phyloP scores from a whole-genome alignment of 164 flowering plant species.

The Platanus orientalis region DNA sequence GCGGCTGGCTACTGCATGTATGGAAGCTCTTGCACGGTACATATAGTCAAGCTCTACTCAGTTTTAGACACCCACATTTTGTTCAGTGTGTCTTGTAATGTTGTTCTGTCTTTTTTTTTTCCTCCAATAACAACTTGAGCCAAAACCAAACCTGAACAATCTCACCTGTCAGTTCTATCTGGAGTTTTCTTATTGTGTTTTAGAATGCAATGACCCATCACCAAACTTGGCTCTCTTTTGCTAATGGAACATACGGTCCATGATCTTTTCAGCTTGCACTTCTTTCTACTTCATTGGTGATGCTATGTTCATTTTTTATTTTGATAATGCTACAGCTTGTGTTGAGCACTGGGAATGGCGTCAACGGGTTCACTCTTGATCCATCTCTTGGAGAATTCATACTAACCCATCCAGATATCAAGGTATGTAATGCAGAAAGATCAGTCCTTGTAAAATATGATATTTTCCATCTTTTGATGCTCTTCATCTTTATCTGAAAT shows the following conservation, averaged over 20 bases:
- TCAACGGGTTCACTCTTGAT: slow-evolving; percentile 94
- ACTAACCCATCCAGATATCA: slow-evolving; percentile 91
- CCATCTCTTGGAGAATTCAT: slow-evolving; percentile 99
- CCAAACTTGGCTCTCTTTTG: too few species aligned
- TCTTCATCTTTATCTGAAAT: too few species aligned
- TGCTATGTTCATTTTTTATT: not conserved
- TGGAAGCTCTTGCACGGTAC: slow-evolving; percentile 98
- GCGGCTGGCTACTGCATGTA: slow-evolving; percentile 99
- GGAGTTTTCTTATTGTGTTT: too few species aligned
- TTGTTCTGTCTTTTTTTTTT: not conserved
- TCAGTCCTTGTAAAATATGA: not conserved
- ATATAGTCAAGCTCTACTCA: not conserved
- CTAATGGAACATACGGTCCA: too few species aligned
- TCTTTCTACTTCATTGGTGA: too few species aligned
- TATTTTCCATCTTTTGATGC: not conserved
- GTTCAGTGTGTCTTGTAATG: not conserved
- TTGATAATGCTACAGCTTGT: slow-evolving; percentile 55
- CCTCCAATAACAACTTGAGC: too few species aligned
- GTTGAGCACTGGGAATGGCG: slow-evolving; percentile 87
- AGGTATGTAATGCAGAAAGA: slow-evolving; percentile 38
- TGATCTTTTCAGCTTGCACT: too few species aligned
- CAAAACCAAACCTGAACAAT: too few species aligned
- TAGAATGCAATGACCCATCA: too few species aligned
- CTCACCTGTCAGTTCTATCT: too few species aligned
- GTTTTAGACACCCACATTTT: not conserved